phyloP scores from a whole-genome alignment of 352 stramenopile species.

The Pythium phragmiticola region DNA sequence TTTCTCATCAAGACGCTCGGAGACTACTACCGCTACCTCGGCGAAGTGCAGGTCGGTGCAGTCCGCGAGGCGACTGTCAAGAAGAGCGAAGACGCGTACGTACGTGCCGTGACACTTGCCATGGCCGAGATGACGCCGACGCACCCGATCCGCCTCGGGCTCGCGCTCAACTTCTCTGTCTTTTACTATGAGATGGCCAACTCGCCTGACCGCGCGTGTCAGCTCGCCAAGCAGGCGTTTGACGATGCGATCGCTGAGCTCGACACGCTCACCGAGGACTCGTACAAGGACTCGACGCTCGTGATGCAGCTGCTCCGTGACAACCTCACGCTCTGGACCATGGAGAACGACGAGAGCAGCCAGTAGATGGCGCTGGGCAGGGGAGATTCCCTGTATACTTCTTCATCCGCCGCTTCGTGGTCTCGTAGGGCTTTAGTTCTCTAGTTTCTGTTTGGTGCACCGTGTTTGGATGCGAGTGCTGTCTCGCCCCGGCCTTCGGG shows the following conservation, averaged over 20 bases:
- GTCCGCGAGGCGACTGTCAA: constrained; percentile 93
- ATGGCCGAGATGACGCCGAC: constrained; percentile 96
- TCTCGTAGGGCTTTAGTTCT: constrained; percentile 9
- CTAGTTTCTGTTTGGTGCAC: neutral
- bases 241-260: constrained; percentile 99
- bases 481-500: neutral
- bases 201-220: constrained; percentile 92
- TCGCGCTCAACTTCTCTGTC: constrained; percentile 99
- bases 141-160: constrained; percentile 97
- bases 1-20: constrained; percentile 99
- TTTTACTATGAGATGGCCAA: constrained; percentile 99
- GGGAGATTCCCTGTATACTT: neutral
- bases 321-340: constrained; percentile 99
- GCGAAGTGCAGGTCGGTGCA: constrained; percentile 97
- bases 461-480: neutral
- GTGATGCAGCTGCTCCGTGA: constrained; percentile 99
- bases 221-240: constrained; percentile 96
- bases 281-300: constrained; percentile 99
- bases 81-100: constrained; percentile 75
- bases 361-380: neutral
- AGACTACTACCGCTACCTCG: constrained; percentile 99
- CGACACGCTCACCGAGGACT: constrained; percentile 98
- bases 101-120: constrained; percentile 87
- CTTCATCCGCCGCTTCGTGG: neutral
- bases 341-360: constrained; percentile 50